Base-by-base conservation (phyloP, 129 eudicot genomes). In the Lactuca saligna region DNA sequence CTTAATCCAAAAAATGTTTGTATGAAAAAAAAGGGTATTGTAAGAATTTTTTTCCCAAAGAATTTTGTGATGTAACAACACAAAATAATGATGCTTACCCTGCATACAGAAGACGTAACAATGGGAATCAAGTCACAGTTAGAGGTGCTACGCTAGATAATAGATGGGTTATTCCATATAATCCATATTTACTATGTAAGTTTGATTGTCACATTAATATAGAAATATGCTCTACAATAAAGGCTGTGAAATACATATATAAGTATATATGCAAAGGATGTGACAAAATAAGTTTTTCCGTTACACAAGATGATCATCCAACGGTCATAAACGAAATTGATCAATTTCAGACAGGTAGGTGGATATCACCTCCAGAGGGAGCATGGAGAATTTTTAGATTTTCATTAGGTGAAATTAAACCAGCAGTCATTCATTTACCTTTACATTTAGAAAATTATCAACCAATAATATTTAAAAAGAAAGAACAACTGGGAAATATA, bases 201-300 rank as follows among this genome's bases (percentile, higher is more conserved):
- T 62, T 44, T 49, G 16, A 61, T 11, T 61, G 77, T 34, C 77
- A 60, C 79, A 56, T 78, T 8, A 78, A 78, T 31, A 77, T 78
- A 4, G 77, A 70, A 25, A 46, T 63, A 1, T 78, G 73, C 35
- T 63, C 66, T 1, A 63, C 58, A 3, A 55, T 71, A 3, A 70
- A 71, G 29, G 42, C 54, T 0, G 42, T 72, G 0, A 78, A 61
- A 13, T 76, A 69, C 13, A 16, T 69, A 11, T 77, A 69, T 33
- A 77, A 69, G 17, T 77, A 77, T 33, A 56, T 68, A 8, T 54
- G 44, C 17, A 77, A 77, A 44, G 75, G 81, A 3, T 63, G 53
- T 13, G 66, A 77, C 66, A 29, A 71, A 54, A 13, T 54, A 4
- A 39, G 44, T 5, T 39, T 39, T 39, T 5, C 44, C 2, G 8